Evolutionary conservation across 345 rosid species (phyloP), one percentile per base, ranked within the genome.

Genomic region (Ailanthus altissimus): DNA sequence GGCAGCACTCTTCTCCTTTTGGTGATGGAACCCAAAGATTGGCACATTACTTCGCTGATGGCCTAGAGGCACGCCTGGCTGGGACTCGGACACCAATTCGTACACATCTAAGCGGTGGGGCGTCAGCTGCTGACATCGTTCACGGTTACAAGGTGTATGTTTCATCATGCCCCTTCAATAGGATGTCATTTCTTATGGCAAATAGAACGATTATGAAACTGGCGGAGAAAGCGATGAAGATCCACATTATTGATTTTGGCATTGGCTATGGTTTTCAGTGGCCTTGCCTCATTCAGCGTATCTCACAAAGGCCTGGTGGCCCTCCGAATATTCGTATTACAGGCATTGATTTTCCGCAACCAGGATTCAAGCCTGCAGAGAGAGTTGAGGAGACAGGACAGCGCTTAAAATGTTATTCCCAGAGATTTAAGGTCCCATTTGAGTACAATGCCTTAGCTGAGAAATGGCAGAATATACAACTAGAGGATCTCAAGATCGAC

Each of bases 171-270:
- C 94, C 98, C 16, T 84, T 84, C 70, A 78, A 83, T 65, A 84
- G 79, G 67, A 90, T 91, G 98, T 87, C 92, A 18, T 84, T 80
- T 67, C 77, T 79, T 78, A 81, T 86, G 58, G 84, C 93, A 6
- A 90, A 87, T 79, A 78, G 82, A 28, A 88, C 88, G 32, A 89
- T 93, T 64, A 0, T 70, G 70, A 89, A 85, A 53, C 77, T 80
- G 28, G 84, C 91, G 3, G 84, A 81, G 75, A 83, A 87, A 62
- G 89, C 89, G 59, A 77, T 86, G 0, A 85, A 81, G 58, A 77
- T 93, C 11, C 98, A 93, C 81, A 90, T 93, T 53, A 88, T 93
- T 65, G 97, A 93, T 80, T 93, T 93, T 25, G 98, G 98, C 21
- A 86, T 91, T 59, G 86, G 86, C 56, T 93, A 91, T 79, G 98